Evolutionary conservation across 2,329 filamentous ascomycete species (phyloP).

Genomic region (Cladosporium sp.): DNA sequence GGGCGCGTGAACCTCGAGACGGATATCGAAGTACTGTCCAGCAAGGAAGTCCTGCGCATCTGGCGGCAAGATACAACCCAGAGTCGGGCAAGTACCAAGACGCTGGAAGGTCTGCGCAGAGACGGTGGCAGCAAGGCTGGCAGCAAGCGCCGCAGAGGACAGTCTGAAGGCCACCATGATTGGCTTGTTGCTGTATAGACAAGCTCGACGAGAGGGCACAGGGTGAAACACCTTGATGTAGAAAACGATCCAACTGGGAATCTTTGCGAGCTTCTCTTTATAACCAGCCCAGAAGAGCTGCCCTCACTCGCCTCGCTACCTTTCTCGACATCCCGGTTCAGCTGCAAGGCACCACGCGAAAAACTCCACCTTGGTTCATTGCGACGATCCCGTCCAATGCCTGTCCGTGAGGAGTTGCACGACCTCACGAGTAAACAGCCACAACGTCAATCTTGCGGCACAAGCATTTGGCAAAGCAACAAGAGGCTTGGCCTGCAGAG

Average conservation of each 20-base stretch:
- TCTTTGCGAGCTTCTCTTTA: constrained; percentile 7
- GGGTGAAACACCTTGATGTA: constrained; percentile 13
- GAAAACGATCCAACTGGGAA: neutral
- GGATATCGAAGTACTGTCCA: constrained; percentile 79
- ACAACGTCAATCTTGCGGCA: constrained; percentile 7
- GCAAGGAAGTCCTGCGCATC: constrained; percentile 71
- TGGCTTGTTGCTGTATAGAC: neutral
- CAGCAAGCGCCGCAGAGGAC: constrained; percentile 7
- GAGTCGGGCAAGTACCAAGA: constrained; percentile 51
- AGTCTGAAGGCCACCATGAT: constrained; percentile 13
- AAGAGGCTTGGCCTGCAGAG: constrained; percentile 8
- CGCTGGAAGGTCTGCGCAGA: constrained; percentile 53
- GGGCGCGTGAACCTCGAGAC: constrained; percentile 63
- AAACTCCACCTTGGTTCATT: constrained; percentile 1
- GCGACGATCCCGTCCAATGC: constrained; percentile 3
- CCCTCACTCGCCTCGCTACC: neutral
- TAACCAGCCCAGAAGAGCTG: neutral
- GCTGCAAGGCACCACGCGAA: constrained; percentile 7
- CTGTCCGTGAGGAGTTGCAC: neutral
- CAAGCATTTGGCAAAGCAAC: constrained; percentile 12
- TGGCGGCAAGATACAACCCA: constrained; percentile 54
- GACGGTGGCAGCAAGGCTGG: constrained; percentile 2
- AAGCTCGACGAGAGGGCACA: neutral
- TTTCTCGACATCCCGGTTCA: neutral
- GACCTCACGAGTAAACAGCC: neutral